Evolutionary conservation across 306 rosid genomes (phyloP), one percentile per base, ranked within the genome.

Genomic region (apple (Malus domestica)): DNA sequence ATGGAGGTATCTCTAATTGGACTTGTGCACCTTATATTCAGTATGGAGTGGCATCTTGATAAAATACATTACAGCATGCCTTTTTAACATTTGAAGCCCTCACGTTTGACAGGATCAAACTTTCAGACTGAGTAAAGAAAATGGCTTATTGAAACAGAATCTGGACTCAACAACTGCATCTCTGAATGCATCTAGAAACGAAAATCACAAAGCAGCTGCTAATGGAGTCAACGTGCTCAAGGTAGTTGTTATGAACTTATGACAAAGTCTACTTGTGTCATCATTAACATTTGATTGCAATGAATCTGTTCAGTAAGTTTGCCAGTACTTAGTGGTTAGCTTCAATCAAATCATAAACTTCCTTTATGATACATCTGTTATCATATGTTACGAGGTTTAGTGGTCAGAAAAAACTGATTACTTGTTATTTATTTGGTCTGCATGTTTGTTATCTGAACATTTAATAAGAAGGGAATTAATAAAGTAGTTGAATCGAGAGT

Each of bases 141-240:
- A 95, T 72, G 96, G 92, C 78, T 89, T 89, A 22, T 80, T 95
- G 76, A 95, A 90, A 79, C 95, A 87, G 74, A 89, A 79, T 80
- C 75, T 90, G 85, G 97, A 94, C 35, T 71, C 85, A 80, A 81
- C 87, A 40, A 82, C 81, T 84, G 69, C 90, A 73, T 82, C 89
- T 80, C 30, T 78, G 72, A 79, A 66, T 75, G 82, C 78, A 6
- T 78, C 90, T 67, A 85, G 74, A 87, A 81, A 67, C 69, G 93
- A 86, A 82, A 86, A 81, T 76, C 79, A 82, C 76, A 83, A 80
- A 84, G 74, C 83, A 74, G 80, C 85, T 8, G 27, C 84, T 69
- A 87, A 83, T 83, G 93, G 92, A 46, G 45, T 76, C 51, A 82
- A 78, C 67, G 82, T 45, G 42, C 44, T 74, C 70, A 89, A 90